These are phyloP conservation scores for Citrus cavaleriei DNA, from an alignment of 345 rosid genomes.

Conservation along the genomic window DNA sequence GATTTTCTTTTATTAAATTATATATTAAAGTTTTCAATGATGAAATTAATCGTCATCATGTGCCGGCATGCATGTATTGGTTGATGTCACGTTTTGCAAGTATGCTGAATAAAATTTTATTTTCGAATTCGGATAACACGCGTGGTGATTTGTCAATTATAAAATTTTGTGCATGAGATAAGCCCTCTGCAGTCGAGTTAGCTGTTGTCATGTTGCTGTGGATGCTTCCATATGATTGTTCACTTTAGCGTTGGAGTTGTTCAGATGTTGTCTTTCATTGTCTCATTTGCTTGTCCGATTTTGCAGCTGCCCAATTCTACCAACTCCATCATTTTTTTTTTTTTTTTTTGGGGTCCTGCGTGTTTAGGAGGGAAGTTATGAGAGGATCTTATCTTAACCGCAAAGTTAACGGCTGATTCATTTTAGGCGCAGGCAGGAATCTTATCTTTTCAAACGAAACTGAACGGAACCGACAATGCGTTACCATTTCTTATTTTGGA, in stretches of 20 bases:
- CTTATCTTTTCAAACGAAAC: not conserved
- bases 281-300: not conserved
- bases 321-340: not conserved
- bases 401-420: not conserved
- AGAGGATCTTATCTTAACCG: not conserved
- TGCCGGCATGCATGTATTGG: conserved; percentile 6
- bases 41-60: conserved; percentile 9
- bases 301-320: not conserved
- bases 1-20: not conserved
- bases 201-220: conserved; percentile 8
- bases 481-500: too few species aligned
- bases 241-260: not conserved
- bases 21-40: not conserved
- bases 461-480: not conserved
- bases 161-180: not conserved
- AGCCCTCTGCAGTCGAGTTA: not conserved
- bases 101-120: too few species aligned
- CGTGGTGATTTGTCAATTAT: not conserved
- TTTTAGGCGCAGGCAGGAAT: not conserved
- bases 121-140: too few species aligned
- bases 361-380: not conserved
- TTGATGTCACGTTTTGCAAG: not conserved
- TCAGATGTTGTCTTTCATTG: conserved; percentile 4
- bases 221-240: conserved; percentile 30
- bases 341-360: not conserved